Evolutionary conservation across 1,139 yeast genomes (phyloP).

Genomic region (Tardiomyces digboiensis): DNA sequence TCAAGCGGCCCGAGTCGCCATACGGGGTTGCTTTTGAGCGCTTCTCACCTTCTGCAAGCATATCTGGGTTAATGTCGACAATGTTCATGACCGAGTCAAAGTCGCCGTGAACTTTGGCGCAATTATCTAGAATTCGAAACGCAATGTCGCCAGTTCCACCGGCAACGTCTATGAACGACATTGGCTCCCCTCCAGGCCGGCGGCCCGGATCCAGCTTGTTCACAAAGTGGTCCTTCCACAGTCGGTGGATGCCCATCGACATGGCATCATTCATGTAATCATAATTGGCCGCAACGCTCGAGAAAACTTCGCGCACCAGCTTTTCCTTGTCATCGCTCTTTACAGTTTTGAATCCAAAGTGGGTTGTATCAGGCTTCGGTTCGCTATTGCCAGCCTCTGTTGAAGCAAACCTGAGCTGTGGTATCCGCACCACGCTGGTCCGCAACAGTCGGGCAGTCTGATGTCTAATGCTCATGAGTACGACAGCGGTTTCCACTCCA

Average conservation of each 20-base stretch:
- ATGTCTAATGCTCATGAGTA: too few species aligned
- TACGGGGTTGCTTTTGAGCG: constrained; percentile 46
- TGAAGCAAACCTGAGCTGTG: background rate
- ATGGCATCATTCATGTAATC: constrained; percentile 97
- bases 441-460: too few species aligned
- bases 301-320: constrained; percentile 77
- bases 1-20: constrained; percentile 48
- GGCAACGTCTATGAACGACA: constrained; percentile 90
- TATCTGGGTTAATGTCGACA: constrained; percentile 92
- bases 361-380: constrained; percentile 51
- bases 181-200: constrained; percentile 80
- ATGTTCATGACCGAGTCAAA: constrained; percentile 72
- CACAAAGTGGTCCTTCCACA: constrained; percentile 92
- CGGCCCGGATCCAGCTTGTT: constrained; percentile 86
- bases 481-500: too few species aligned
- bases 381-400: background rate
- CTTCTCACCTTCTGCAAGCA: constrained; percentile 86
- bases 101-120: constrained; percentile 71
- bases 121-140: constrained; percentile 88
- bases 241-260: constrained; percentile 91
- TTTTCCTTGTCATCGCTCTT: constrained; percentile 75
- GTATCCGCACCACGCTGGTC: too few species aligned
- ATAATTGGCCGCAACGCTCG: constrained; percentile 89
- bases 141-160: constrained; percentile 99
- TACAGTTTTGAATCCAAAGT: constrained; percentile 88